These are phyloP conservation scores for Spathaspora boniae DNA, from an alignment of 805 yeast genomes.

Conservation along the genomic window DNA sequence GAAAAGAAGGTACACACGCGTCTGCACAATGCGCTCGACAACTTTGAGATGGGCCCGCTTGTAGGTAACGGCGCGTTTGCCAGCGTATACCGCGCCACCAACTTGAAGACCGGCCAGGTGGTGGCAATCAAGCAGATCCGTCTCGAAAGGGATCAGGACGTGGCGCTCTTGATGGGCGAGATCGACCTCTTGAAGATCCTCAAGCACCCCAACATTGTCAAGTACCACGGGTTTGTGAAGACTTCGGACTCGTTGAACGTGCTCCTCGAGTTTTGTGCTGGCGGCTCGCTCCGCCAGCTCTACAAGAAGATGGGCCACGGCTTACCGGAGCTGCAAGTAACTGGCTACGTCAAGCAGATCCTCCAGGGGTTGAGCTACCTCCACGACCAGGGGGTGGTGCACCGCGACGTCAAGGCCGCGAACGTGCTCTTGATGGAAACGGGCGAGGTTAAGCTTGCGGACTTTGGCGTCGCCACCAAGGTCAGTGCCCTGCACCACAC, in stretches of 20 bases:
- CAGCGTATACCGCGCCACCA: constrained; percentile 72
- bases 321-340: constrained; percentile 52
- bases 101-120: constrained; percentile 58
- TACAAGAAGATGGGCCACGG: constrained; percentile 47
- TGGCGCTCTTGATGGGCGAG: constrained; percentile 56
- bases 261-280: constrained; percentile 58
- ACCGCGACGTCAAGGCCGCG: constrained; percentile 91
- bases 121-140: constrained; percentile 80
- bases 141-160: constrained; percentile 48
- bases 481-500: constrained; percentile 36
- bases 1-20: constrained; percentile 42
- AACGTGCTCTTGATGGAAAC: constrained; percentile 68
- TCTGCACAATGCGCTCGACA: constrained; percentile 40
- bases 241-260: constrained; percentile 51
- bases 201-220: constrained; percentile 63
- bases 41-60: constrained; percentile 53
- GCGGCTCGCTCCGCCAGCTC: constrained; percentile 60
- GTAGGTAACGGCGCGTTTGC: constrained; percentile 94
- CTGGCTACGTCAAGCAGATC: constrained; percentile 50
- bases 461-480: constrained; percentile 90
- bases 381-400: constrained; percentile 72
- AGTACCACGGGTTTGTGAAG: constrained; percentile 64
- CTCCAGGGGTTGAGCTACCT: constrained; percentile 59
- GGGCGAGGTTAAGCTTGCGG: constrained; percentile 81
- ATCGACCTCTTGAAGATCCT: constrained; percentile 62